phyloP scores from a whole-genome alignment of 139 green algal species.

The Zygnema cylindricum region DNA sequence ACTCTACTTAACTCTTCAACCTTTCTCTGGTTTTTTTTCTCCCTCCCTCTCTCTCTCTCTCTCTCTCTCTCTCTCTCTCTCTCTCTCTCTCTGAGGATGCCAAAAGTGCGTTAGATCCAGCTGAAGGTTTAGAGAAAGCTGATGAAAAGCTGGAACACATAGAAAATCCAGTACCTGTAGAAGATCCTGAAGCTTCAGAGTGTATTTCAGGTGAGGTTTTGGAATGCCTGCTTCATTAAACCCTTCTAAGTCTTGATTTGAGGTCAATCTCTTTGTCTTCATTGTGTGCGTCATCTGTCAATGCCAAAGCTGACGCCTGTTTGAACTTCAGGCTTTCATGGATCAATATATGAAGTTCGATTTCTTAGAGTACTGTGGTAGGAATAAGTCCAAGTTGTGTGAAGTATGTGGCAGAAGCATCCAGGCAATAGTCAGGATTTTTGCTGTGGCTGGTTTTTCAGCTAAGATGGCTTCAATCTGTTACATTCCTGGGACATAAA shows the following conservation, averaged over 20 bases:
- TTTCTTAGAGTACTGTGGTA: background rate
- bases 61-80: too few species aligned
- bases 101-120: background rate
- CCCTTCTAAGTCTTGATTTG: background rate
- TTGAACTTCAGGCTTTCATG: background rate
- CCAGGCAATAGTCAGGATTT: too few species aligned
- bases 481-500: too few species aligned
- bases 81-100: constrained; percentile 2
- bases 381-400: background rate
- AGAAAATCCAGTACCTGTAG: background rate
- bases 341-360: background rate
- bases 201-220: background rate
- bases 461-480: too few species aligned
- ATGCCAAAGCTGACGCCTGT: background rate
- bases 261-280: background rate
- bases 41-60: too few species aligned
- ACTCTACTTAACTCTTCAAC: too few species aligned
- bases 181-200: background rate
- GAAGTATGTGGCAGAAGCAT: too few species aligned
- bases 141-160: background rate
- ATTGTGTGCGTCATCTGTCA: background rate
- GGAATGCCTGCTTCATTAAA: too few species aligned
- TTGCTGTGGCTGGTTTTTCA: too few species aligned
- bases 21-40: too few species aligned
- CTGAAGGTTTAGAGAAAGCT: background rate